Conservation (phyloP, 352 stramenopile genomes). For the Phytophthora pistaciae region DNA sequence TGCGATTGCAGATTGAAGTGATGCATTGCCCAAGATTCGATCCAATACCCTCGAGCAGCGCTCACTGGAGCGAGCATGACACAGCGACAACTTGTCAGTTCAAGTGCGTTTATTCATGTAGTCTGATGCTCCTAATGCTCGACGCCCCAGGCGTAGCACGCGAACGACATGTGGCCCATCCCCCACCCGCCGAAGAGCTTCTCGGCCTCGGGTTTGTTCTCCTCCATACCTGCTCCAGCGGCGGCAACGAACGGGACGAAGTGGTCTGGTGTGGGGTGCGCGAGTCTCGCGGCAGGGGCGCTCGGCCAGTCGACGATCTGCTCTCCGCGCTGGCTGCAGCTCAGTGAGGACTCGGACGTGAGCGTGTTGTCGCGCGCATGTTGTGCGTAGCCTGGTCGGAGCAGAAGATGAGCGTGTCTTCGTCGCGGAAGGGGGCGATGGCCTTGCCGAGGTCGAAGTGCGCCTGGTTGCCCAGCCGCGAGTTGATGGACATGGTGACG, state of each 20-base stretch:
- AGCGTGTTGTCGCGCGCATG: slow-evolving; percentile 28
- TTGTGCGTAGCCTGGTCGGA: slow-evolving; percentile 52
- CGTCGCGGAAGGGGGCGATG: slow-evolving; percentile 49
- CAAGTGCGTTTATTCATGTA: no score
- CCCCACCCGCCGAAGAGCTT: slow-evolving; percentile 55
- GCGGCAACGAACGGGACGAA: slow-evolving; percentile 58
- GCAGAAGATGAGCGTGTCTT: slow-evolving; percentile 74
- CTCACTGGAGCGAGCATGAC: no score
- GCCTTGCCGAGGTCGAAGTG: slow-evolving; percentile 63
- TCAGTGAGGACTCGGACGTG: slow-evolving; percentile 32
- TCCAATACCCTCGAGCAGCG: no score
- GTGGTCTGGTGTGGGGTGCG: slow-evolving; percentile 64
- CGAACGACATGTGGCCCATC: slow-evolving; percentile 53
- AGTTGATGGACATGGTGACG: slow-evolving; percentile 8
- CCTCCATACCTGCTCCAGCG: slow-evolving; percentile 58
- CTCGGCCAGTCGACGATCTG: slow-evolving; percentile 45
- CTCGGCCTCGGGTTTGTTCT: slow-evolving; percentile 38
- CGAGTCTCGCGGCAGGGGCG: slow-evolving; percentile 38
- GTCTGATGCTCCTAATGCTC: background rate
- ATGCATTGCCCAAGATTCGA: background rate
- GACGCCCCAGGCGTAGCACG: slow-evolving; percentile 43
- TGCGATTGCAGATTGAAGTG: slow-evolving; percentile 1
- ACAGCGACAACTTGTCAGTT: no score
- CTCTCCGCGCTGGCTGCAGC: slow-evolving; percentile 29
- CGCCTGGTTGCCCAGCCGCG: slow-evolving; percentile 21